phyloP scores from a whole-genome alignment of 2,329 filamentous ascomycete genomes.

The Ceratocystis colombiana region DNA sequence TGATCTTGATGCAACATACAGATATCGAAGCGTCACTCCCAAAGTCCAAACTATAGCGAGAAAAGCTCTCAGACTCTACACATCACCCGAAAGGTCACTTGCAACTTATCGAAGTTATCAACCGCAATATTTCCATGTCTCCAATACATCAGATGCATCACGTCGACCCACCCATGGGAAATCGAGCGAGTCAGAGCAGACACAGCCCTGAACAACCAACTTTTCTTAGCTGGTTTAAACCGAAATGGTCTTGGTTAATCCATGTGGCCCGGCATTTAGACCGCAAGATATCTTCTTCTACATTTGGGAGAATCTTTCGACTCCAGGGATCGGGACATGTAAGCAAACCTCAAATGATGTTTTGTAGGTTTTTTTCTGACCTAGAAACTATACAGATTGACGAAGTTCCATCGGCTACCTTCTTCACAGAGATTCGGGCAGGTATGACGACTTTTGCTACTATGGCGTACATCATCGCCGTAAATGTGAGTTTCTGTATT shows the following conservation, averaged over 20 bases:
- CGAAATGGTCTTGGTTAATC: constrained; percentile 17
- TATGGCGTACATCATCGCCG: constrained; percentile 78
- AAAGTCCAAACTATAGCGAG: background rate
- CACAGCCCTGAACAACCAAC: constrained; percentile 15
- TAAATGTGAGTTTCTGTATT: constrained; percentile 42
- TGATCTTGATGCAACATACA: too few species aligned
- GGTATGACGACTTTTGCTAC: constrained; percentile 71
- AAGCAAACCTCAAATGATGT: constrained; percentile 29
- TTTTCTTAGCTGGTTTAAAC: constrained; percentile 21
- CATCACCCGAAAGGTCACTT: background rate
- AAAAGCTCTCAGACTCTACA: background rate
- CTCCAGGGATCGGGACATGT: constrained; percentile 59
- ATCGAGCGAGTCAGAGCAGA: background rate
- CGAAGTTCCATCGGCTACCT: constrained; percentile 57
- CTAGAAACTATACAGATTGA: constrained; percentile 41
- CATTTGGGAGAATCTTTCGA: constrained; percentile 49
- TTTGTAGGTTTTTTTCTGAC: background rate
- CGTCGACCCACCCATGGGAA: constrained; percentile 19
- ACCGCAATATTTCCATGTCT: background rate
- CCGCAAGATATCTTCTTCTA: constrained; percentile 32
- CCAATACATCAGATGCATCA: constrained; percentile 25
- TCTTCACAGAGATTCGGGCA: constrained; percentile 68
- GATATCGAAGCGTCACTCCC: too few species aligned
- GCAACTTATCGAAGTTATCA: background rate
- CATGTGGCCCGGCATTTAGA: constrained; percentile 27